Evolutionary conservation across 768 basidiomycete genomes (phyloP), one percentile per base, ranked within the genome.

Genomic region (Mycena pura): DNA sequence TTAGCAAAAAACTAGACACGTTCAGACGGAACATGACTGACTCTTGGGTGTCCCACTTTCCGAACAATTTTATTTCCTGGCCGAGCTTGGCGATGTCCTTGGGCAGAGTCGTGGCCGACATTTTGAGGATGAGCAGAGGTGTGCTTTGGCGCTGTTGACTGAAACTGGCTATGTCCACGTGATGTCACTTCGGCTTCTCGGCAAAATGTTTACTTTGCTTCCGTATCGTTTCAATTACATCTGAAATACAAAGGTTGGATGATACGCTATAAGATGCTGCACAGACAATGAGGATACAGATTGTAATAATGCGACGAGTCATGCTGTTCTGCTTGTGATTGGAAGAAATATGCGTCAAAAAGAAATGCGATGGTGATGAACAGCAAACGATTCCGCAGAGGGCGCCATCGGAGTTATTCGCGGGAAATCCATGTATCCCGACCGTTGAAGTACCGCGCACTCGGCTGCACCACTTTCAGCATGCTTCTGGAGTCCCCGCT

Each of bases 41-140:
- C 96, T 95, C 95, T 74, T 94, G 90, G 65, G 95, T 92, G 57
- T 98, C 96, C 97, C 97, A 99, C 84, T 96, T 96, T 73, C 95
- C 95, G 76, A 99, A 99, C 64, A 99, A 89, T 81, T 96, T 97
- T 74, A 99, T 87, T 69, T 93, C 92, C 76, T 84, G 85, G 65
- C 89, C 91, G 69, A 93, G 81, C 77, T 79, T 91, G 63, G 91
- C 89, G 73, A 95, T 83, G 57, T 93, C 91, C 79, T 80, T 92
- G 50, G 92, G 92, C 63, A 95, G 90, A 40, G 91, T 88, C 68
- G 86, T 85, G 62, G 78, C 82, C 72, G 72, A 73, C 64, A 69
- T 68, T 73, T 79, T 75, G 72, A 73, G 72, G 69, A 68, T 63
- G 68, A 48, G 54, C 38, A 14, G 17, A 46, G 34, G n/a, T n/a